Conservation (phyloP, 306 rosid genomes). For the Lathyrus oleraceus region DNA sequence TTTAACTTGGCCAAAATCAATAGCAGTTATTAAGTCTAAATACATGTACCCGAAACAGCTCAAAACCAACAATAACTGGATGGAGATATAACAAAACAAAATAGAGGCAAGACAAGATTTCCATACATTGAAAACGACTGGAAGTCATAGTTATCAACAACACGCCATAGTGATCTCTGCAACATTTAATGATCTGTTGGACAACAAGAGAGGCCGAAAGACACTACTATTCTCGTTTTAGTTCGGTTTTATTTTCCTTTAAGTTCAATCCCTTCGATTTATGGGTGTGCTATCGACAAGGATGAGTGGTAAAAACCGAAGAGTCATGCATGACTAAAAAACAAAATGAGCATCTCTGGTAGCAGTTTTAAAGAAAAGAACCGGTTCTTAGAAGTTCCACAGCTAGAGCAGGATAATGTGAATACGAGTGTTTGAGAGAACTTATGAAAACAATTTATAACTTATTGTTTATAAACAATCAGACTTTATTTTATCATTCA, state of each 20-base stretch:
- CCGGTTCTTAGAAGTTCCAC: background rate
- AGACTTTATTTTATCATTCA: background rate
- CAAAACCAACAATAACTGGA: background rate
- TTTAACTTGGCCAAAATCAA: background rate
- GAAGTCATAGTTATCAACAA: constrained; percentile 8
- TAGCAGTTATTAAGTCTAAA: background rate
- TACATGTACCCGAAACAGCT: background rate
- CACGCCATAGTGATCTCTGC: no score
- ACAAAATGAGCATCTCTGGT: no score
- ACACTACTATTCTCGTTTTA: constrained; percentile 8
- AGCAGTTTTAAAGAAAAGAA: background rate
- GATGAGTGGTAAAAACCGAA: constrained; percentile 2
- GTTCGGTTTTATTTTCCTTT: constrained; percentile 1
- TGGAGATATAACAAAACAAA: background rate
- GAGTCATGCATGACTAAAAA: no score
- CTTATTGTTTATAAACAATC: background rate
- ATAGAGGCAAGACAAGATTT: background rate
- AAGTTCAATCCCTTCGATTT: background rate
- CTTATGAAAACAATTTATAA: background rate
- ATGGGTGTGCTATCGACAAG: background rate
- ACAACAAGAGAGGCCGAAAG: background rate
- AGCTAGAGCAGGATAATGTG: background rate
- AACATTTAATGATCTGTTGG: no score
- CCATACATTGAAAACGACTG: background rate
- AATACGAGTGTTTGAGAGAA: background rate